Conservation (phyloP, 768 basidiomycete genomes). For the Podaxis mareebaensis region DNA sequence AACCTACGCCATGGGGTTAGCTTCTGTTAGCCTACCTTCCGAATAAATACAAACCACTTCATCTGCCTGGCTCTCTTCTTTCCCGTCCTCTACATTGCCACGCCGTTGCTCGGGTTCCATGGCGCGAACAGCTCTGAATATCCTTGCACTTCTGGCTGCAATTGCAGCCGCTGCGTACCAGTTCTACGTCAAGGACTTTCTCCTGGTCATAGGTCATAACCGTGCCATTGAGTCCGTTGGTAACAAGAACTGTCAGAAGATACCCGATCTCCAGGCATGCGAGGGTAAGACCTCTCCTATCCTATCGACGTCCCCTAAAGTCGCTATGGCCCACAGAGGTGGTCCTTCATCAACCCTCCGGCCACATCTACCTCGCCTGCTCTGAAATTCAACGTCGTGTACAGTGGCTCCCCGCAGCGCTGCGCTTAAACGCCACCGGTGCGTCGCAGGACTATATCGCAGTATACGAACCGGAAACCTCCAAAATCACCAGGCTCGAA, state of each 20-base stretch:
- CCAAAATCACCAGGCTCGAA: slow-evolving; percentile 44
- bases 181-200: slow-evolving; percentile 45
- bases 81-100: neutral
- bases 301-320: neutral
- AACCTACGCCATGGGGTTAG: neutral
- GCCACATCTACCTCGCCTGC: slow-evolving; percentile 64
- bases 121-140: slow-evolving; percentile 25
- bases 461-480: slow-evolving; percentile 52
- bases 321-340: slow-evolving; percentile 42
- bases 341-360: slow-evolving; percentile 57
- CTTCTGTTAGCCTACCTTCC: neutral
- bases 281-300: slow-evolving; percentile 50
- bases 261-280: slow-evolving; percentile 63
- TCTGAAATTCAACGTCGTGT: slow-evolving; percentile 48
- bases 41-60: slow-evolving; percentile 1
- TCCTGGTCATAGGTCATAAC: slow-evolving; percentile 43
- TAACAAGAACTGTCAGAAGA: slow-evolving; percentile 46
- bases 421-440: slow-evolving; percentile 37
- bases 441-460: slow-evolving; percentile 58
- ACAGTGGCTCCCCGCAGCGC: slow-evolving; percentile 52
- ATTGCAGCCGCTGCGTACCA: slow-evolving; percentile 47
- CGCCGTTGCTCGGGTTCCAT: neutral
- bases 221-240: slow-evolving; percentile 46
- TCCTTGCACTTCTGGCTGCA: slow-evolving; percentile 37
- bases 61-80: neutral